phyloP scores from a whole-genome alignment of 768 basidiomycete genomes.

The Auricularia cornea region DNA sequence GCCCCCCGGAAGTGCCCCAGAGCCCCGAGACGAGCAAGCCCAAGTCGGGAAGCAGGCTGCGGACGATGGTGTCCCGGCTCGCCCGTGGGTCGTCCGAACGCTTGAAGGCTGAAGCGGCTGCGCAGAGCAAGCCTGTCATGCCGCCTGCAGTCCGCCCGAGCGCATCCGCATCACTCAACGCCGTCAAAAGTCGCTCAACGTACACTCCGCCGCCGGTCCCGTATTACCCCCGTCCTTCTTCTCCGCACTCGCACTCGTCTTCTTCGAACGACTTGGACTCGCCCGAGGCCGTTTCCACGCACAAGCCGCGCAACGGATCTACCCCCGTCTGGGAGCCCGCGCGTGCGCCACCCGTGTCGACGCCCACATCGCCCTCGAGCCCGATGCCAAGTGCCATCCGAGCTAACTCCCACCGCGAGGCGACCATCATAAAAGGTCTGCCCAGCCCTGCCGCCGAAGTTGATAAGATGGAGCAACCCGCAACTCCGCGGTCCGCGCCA shows the following conservation, averaged over 20 bases:
- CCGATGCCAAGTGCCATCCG: conserved; percentile 3
- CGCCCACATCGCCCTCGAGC: background rate
- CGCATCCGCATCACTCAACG: background rate
- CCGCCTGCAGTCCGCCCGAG: background rate
- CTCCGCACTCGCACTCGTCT: conserved; percentile 19
- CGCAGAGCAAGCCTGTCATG: background rate
- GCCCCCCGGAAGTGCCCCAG: conserved; percentile 37
- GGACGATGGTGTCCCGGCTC: conserved; percentile 77
- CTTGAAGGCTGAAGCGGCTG: background rate
- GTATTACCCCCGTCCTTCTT: conserved; percentile 20
- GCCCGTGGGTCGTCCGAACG: conserved; percentile 34
- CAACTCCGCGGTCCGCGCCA: background rate
- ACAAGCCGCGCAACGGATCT: conserved; percentile 13
- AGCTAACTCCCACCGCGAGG: conserved; percentile 4
- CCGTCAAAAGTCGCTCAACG: background rate
- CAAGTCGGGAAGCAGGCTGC: conserved; percentile 46
- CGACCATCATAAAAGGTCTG: conserved; percentile 2
- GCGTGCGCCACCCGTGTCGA: conserved; percentile 15
- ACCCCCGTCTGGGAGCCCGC: conserved; percentile 23
- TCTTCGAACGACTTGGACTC: conserved; percentile 18
- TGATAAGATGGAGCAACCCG: background rate
- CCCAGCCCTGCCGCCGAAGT: background rate
- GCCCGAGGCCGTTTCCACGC: background rate
- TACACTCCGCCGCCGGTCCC: background rate
- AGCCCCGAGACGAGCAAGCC: conserved; percentile 33